These are phyloP conservation scores for Encephalitozoon romaleae DNA, from an alignment of 371 early-diverging fungal species.

Conservation along the genomic window DNA sequence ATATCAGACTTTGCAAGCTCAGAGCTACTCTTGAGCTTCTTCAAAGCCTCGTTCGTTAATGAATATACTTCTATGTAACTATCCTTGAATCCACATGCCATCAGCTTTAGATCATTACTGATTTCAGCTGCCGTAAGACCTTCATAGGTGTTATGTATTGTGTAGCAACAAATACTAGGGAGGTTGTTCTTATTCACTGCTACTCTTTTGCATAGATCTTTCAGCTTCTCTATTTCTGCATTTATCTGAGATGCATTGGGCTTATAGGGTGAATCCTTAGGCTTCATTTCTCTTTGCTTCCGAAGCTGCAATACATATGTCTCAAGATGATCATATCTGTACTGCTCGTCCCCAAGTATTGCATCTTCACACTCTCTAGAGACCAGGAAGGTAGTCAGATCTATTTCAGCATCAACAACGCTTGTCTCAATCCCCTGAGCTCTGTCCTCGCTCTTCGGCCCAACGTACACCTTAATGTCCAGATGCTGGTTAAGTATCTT, in stretches of 20 bases:
- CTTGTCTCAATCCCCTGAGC: slow-evolving; percentile 53
- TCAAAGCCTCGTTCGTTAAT: slow-evolving; percentile 55
- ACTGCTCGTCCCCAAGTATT: slow-evolving; percentile 68
- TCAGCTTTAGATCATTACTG: slow-evolving; percentile 49
- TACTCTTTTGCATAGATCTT: slow-evolving; percentile 72
- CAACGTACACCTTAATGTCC: slow-evolving; percentile 67
- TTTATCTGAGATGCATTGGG: slow-evolving; percentile 49
- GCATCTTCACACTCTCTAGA: slow-evolving; percentile 57
- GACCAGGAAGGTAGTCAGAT: slow-evolving; percentile 53
- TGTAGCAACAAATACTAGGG: slow-evolving; percentile 87
- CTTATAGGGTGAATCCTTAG: slow-evolving; percentile 26
- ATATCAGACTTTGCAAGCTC: slow-evolving; percentile 54
- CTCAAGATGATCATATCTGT: slow-evolving; percentile 72
- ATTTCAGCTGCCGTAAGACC: slow-evolving; percentile 57
- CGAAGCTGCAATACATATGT: slow-evolving; percentile 65
- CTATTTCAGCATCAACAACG: slow-evolving; percentile 32
- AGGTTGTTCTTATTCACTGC: slow-evolving; percentile 67
- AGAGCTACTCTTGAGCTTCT: slow-evolving; percentile 52
- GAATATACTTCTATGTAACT: slow-evolving; percentile 60
- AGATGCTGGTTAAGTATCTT: slow-evolving; percentile 84
- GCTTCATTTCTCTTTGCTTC: slow-evolving; percentile 54
- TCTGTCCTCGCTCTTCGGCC: slow-evolving; percentile 42
- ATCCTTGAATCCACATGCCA: slow-evolving; percentile 60
- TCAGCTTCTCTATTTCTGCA: slow-evolving; percentile 64
- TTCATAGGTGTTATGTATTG: slow-evolving; percentile 84